Percentiles rank a stretch among this genome's conserved stretches.
Conservation (phyloP, 495 filamentous ascomycete genomes). For the Parmelia sp. region DNA sequence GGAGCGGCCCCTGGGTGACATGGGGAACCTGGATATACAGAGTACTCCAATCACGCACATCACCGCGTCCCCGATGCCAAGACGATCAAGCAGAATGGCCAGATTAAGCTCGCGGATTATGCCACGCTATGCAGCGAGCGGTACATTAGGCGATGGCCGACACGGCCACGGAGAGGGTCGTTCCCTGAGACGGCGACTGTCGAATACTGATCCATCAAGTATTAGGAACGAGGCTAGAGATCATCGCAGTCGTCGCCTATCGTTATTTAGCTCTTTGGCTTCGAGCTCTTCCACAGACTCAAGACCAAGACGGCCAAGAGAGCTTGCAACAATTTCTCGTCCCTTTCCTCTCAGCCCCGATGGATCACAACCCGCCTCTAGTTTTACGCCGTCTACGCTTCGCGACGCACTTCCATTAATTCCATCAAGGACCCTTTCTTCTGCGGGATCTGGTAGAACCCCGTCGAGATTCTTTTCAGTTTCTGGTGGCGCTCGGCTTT, state of each 20-base stretch:
- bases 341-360: conserved; percentile 26
- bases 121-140: conserved; percentile 44
- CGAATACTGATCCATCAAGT: conserved; percentile 15
- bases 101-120: conserved; percentile 45
- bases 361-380: conserved; percentile 24
- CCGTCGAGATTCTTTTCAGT: conserved; percentile 13
- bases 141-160: conserved; percentile 41
- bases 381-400: conserved; percentile 20
- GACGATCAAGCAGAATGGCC: conserved; percentile 45
- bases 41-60: conserved; percentile 30
- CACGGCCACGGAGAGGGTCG: conserved; percentile 46
- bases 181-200: conserved; percentile 38
- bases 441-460: neutral
- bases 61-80: conserved; percentile 36
- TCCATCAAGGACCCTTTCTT: conserved; percentile 7
- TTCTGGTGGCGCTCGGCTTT: conserved; percentile 28
- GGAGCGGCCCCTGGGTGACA: conserved; percentile 23
- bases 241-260: conserved; percentile 19
- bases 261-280: conserved; percentile 30
- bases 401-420: conserved; percentile 18
- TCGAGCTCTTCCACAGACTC: conserved; percentile 24
- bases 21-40: conserved; percentile 25
- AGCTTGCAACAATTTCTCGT: conserved; percentile 27
- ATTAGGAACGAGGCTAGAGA: neutral
- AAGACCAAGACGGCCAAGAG: conserved; percentile 26